Evolutionary conservation across 1,284 basidiomycete species (phyloP).

Genomic region (Agroathelia rolfsii): DNA sequence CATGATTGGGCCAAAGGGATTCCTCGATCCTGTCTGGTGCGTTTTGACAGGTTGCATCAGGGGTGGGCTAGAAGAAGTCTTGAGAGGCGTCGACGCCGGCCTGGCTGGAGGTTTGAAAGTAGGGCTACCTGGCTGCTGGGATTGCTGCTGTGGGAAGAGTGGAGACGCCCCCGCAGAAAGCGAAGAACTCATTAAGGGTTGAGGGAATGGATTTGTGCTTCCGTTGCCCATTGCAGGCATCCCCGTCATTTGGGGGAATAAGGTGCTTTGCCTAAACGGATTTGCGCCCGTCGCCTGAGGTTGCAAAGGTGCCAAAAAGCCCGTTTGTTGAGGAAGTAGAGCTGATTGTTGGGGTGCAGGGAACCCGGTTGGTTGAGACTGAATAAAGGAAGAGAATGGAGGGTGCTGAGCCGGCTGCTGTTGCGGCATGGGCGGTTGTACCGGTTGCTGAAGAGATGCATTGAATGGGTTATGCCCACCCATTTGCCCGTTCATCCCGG

Average conservation of each 20-base stretch:
- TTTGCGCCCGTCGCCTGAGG: constrained; percentile 68
- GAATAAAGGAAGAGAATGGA: constrained; percentile 42
- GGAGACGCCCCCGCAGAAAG: background rate
- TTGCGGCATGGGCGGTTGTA: constrained; percentile 19
- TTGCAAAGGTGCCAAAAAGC: constrained; percentile 33
- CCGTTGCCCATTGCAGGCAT: constrained; percentile 22
- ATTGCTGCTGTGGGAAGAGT: constrained; percentile 3
- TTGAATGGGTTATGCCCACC: constrained; percentile 26
- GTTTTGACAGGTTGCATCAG: constrained; percentile 58
- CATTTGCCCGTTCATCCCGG: constrained; percentile 20
- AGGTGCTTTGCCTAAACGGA: constrained; percentile 57
- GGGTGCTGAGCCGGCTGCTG: constrained; percentile 39
- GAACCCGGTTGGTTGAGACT: constrained; percentile 28
- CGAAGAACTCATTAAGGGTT: background rate
- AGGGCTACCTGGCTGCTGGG: constrained; percentile 10
- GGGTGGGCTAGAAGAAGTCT: constrained; percentile 31
- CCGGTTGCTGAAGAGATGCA: constrained; percentile 30
- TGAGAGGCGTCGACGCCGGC: constrained; percentile 62
- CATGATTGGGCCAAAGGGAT: constrained; percentile 83
- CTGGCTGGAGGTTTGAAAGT: constrained; percentile 33
- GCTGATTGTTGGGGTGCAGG: constrained; percentile 13
- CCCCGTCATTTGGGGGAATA: constrained; percentile 64
- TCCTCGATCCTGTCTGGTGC: constrained; percentile 89
- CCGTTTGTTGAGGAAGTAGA: constrained; percentile 22
- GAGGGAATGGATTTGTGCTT: constrained; percentile 13